Percentiles rank a stretch among this genome's conserved stretches.
These are phyloP conservation scores for Cladorrhinum samala DNA, from an alignment of 495 filamentous ascomycete genomes.

Conservation along the genomic window DNA sequence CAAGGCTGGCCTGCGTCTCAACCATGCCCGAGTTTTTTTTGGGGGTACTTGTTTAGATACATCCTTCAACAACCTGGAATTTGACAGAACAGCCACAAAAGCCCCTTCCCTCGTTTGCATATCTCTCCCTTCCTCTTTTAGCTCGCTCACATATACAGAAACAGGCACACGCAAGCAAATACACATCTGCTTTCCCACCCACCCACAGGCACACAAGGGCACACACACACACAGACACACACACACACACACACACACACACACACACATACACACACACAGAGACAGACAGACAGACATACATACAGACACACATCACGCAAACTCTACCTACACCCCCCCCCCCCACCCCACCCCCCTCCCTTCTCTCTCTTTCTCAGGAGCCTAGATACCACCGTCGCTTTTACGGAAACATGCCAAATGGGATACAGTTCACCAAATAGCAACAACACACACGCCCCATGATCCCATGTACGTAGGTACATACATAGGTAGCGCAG, in stretches of 20 bases:
- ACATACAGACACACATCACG: neutral
- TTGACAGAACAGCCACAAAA: slow-evolving; percentile 12
- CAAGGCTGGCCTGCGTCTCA: slow-evolving; percentile 6
- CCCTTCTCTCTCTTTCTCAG: too few species aligned
- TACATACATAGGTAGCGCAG: slow-evolving; percentile 9
- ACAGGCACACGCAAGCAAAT: slow-evolving; percentile 15
- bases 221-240: slow-evolving; percentile 10
- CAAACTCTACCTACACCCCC: neutral
- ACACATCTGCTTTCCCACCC: slow-evolving; percentile 12
- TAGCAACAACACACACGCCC: slow-evolving; percentile 5
- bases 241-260: slow-evolving; percentile 17
- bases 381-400: neutral
- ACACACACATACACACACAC: slow-evolving; percentile 21
- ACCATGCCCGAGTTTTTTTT: neutral
- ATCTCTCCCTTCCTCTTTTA: slow-evolving; percentile 9
- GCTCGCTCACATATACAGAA: neutral
- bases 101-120: slow-evolving; percentile 14
- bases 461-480: slow-evolving; percentile 8
- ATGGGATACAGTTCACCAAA: too few species aligned
- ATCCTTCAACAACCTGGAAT: slow-evolving; percentile 7
- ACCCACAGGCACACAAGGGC: slow-evolving; percentile 16
- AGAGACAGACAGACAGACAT: slow-evolving; percentile 13
- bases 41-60: slow-evolving; percentile 2
- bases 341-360: neutral
- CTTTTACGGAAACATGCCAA: slow-evolving; percentile 3